Evolutionary conservation across 2,329 filamentous ascomycete genomes (phyloP), one percentile per base, ranked within the genome.

Genomic region (Dothistroma pini): DNA sequence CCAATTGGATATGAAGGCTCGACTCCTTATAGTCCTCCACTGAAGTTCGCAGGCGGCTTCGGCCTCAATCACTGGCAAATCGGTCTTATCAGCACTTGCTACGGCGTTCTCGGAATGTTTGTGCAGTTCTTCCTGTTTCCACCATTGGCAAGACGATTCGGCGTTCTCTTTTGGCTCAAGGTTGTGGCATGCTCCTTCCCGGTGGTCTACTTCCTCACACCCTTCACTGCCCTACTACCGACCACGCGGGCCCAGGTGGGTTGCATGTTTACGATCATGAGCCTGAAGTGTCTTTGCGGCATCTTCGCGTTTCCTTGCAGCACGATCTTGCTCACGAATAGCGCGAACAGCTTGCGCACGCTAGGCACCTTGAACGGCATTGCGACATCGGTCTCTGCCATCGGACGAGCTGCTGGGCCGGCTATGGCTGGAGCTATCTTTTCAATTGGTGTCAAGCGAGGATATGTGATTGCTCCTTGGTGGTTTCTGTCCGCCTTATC

Each of bases 301-400:
- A 95, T 96, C 65, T 88, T 97, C 70, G 89, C 89, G 0, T 97
- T 97, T 73, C 93, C 95, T 0, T 95, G 90, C 70, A 88, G 85
- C 29, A 96, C 91, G 6, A 97, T 97, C 68, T 81, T 97, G 53
- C 83, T 97, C 41, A 97, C 93, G 31, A 97, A 97, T 76, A 91
- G 88, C 10, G 91, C 91, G 4, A 77, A 82, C 0, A 92, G 88
- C 58, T 78, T 96, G 16, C 80, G 83, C 49, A 84, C 96, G 10
- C 83, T 97, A 5, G 93, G 92, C 1, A 97, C 93, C 0, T 78
- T 97, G 58, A 97, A 97, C 71, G 95, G 93, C 2, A 86, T 96
- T 63, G 93, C 91, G 0, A 96, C 93, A 0, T 89, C 88, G 59
- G 86, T 93, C 35, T 89, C 87, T 65, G 92, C 90, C 0, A 75